These are phyloP conservation scores for Neopestalotiopsis rosae DNA, from an alignment of 2,329 filamentous ascomycete genomes.

Conservation along the genomic window DNA sequence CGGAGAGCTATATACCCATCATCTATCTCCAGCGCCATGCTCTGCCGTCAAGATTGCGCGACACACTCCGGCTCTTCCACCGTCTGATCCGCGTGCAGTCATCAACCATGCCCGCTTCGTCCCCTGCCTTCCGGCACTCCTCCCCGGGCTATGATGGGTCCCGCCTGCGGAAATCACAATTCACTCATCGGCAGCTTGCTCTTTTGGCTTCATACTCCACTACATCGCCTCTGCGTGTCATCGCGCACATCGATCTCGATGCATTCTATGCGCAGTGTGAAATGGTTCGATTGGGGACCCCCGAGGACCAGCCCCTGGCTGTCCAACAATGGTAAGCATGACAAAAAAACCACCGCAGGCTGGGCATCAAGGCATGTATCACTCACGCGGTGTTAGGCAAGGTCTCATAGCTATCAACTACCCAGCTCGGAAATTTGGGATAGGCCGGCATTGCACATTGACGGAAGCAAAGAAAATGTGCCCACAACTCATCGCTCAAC, in stretches of 20 bases:
- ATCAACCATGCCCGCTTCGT: slow-evolving; percentile 12
- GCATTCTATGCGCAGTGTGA: slow-evolving; percentile 98
- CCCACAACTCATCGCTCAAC: slow-evolving; percentile 82
- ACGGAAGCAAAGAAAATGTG: slow-evolving; percentile 86
- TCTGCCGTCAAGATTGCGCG: not conserved
- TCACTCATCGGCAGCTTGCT: slow-evolving; percentile 83
- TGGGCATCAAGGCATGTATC: not conserved
- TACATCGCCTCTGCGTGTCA: slow-evolving; percentile 80
- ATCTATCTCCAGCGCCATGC: not conserved
- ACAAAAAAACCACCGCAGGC: not conserved
- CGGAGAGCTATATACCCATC: not conserved
- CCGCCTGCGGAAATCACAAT: slow-evolving; percentile 64
- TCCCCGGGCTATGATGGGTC: slow-evolving; percentile 39
- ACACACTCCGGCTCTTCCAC: not conserved
- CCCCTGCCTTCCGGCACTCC: slow-evolving; percentile 27
- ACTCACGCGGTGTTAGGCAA: slow-evolving; percentile 61
- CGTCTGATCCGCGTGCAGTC: not conserved
- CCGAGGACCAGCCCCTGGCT: slow-evolving; percentile 80
- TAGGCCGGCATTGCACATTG: slow-evolving; percentile 79
- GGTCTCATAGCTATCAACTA: slow-evolving; percentile 97
- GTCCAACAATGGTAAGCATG: slow-evolving; percentile 83
- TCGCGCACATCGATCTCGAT: slow-evolving; percentile 94
- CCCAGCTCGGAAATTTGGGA: slow-evolving; percentile 79
- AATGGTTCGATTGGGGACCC: slow-evolving; percentile 79
- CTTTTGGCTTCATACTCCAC: slow-evolving; percentile 75